Evolutionary conservation across 2,329 filamentous ascomycete genomes (phyloP).

Genomic region (Elsinoe australis): DNA sequence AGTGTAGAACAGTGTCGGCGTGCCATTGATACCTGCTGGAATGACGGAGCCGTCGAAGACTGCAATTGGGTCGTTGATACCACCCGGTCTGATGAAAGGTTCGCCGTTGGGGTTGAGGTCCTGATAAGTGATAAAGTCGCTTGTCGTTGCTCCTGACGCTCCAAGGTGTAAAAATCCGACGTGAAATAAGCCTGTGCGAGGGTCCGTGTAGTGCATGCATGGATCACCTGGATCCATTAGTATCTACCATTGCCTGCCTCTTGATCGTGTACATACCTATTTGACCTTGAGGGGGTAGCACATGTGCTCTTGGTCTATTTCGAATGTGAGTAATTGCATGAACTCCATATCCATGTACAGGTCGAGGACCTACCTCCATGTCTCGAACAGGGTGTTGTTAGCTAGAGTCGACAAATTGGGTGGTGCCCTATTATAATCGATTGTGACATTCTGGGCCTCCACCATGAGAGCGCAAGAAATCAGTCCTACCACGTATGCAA

Average conservation of each 20-base stretch:
- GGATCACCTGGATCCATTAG: slow-evolving; percentile 33
- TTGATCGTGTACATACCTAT: slow-evolving; percentile 25
- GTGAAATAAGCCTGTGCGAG: slow-evolving; percentile 39
- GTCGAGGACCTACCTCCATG: slow-evolving; percentile 33
- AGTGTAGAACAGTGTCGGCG: slow-evolving; percentile 40
- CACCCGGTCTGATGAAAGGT: slow-evolving; percentile 29
- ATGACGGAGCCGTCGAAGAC: slow-evolving; percentile 43
- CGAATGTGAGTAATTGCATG: neutral
- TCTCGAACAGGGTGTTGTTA: slow-evolving; percentile 27
- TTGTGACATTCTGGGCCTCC: neutral
- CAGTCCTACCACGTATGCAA: neutral
- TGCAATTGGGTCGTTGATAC: slow-evolving; percentile 39
- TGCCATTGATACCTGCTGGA: slow-evolving; percentile 37
- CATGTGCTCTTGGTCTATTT: slow-evolving; percentile 30
- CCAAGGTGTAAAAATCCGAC: slow-evolving; percentile 36
- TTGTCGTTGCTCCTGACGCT: slow-evolving; percentile 32
- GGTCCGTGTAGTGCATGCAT: slow-evolving; percentile 42
- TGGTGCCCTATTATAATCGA: slow-evolving; percentile 31
- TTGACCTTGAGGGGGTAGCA: slow-evolving; percentile 35
- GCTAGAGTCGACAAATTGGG: slow-evolving; percentile 36
- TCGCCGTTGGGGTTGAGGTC: slow-evolving; percentile 34
- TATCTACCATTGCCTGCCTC: too few species aligned
- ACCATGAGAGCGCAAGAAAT: neutral
- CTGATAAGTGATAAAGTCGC: slow-evolving; percentile 38
- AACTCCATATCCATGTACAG: too few species aligned